These are phyloP conservation scores for Lepiota subincarnata DNA, from an alignment of 768 basidiomycete genomes.

Conservation along the genomic window DNA sequence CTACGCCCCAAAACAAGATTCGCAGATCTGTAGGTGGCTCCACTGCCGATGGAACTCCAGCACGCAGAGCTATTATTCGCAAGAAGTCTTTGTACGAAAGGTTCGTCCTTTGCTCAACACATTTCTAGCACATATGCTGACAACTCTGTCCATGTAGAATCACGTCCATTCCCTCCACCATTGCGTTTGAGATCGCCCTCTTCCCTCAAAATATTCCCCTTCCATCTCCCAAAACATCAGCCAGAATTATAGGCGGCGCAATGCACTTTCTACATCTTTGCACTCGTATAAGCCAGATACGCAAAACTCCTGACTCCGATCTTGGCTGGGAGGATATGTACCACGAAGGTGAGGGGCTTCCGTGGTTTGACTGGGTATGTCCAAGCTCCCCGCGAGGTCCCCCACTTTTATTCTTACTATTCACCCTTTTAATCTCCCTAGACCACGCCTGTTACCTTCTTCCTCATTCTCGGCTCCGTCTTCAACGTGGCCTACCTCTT, in stretches of 20 bases:
- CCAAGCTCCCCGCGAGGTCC: not conserved
- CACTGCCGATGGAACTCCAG: conserved; percentile 29
- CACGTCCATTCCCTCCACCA: conserved; percentile 59
- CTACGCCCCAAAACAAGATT: conserved; percentile 50
- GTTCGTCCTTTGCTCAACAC: conserved; percentile 30
- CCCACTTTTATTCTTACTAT: too few relatives aligned
- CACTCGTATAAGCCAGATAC: conserved; percentile 55
- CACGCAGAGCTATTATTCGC: conserved; percentile 53
- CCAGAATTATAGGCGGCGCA: conserved; percentile 56
- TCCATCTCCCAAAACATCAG: conserved; percentile 62
- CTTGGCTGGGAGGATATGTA: conserved; percentile 79
- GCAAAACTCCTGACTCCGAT: conserved; percentile 59
- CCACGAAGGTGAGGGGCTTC: conserved; percentile 53
- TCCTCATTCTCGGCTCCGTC: conserved; percentile 51
- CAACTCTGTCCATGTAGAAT: conserved; percentile 35
- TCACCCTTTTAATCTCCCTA: conserved; percentile 21
- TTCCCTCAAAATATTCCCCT: conserved; percentile 81
- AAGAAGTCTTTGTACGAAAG: conserved; percentile 63
- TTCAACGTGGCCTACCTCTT: conserved; percentile 66
- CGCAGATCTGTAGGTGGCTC: conserved; percentile 34
- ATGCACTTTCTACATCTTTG: conserved; percentile 69
- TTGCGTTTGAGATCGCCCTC: conserved; percentile 75
- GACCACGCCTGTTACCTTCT: conserved; percentile 61
- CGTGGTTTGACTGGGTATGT: conserved; percentile 80
- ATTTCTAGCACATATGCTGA: conserved; percentile 10